A percentile compares a stretch with the other conserved stretches of the same genome.
Conservation (phyloP, 768 basidiomycete genomes). For the Austroboletus festivus region DNA sequence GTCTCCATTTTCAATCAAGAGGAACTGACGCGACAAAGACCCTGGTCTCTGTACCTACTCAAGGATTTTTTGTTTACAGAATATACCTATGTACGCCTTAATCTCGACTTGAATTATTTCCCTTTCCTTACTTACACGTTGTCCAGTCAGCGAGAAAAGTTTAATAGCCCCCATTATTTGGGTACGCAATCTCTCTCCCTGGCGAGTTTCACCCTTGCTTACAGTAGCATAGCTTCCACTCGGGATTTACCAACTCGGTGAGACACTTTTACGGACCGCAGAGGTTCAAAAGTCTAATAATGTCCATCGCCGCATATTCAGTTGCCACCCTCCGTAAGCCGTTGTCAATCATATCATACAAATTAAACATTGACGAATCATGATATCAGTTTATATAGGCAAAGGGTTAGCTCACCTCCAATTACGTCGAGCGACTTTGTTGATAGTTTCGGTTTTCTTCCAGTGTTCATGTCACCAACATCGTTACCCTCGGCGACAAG, state of each 20-base stretch:
- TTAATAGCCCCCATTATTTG: conserved; percentile 4
- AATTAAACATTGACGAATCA: not conserved
- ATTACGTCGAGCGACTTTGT: not conserved
- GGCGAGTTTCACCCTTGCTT: not conserved
- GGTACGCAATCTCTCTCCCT: not conserved
- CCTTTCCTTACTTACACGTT: not conserved
- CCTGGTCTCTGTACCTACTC: not conserved
- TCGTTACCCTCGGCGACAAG: not conserved
- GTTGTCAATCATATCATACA: not conserved
- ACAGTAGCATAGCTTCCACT: not conserved
- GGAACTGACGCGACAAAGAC: not conserved
- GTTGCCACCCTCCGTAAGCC: conserved; percentile 3
- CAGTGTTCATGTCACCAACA: not conserved
- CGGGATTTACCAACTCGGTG: conserved; percentile 2
- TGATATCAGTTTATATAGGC: not conserved
- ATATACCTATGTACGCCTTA: not conserved
- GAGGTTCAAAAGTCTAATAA: not conserved
- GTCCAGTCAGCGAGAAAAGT: conserved; percentile 1
- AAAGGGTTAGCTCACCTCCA: not conserved
- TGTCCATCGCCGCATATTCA: not conserved
- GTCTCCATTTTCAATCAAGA: not conserved
- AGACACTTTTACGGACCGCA: not conserved
- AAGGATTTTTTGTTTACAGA: not conserved
- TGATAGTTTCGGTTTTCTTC: not conserved
- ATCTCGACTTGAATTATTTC: not conserved